Evolutionary conservation across 2,329 filamentous ascomycete genomes (phyloP).

Genomic region (Truncatella angustata): DNA sequence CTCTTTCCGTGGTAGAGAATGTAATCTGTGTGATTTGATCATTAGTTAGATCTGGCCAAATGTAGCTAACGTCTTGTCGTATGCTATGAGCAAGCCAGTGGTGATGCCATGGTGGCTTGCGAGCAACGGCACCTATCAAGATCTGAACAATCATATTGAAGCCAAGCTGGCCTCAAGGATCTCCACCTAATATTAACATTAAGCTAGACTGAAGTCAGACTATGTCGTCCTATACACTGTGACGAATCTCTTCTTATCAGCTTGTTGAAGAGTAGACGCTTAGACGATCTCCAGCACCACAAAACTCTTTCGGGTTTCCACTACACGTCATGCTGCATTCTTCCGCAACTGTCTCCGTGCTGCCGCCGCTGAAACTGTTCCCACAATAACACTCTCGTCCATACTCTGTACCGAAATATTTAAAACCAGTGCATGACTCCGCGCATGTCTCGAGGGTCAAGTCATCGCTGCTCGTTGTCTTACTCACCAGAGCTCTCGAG

Average conservation of each 20-base stretch:
- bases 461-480: conserved; percentile 19
- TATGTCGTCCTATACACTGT: too few species aligned
- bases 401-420: conserved; percentile 34
- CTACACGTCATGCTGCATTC: conserved; percentile 11
- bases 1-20: too few species aligned
- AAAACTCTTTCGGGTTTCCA: conserved; percentile 19
- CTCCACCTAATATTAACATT: too few species aligned
- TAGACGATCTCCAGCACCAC: conserved; percentile 29
- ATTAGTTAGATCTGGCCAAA: too few species aligned
- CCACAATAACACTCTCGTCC: conserved; percentile 36
- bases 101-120: too few species aligned
- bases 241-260: background rate
- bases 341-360: conserved; percentile 3
- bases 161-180: too few species aligned
- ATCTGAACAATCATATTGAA: too few species aligned
- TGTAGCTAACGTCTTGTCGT: too few species aligned
- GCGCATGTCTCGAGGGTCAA: conserved; percentile 34
- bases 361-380: conserved; percentile 27
- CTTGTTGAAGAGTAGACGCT: conserved; percentile 24
- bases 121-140: too few species aligned
- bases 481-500: conserved; percentile 28
- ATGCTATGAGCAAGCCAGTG: too few species aligned
- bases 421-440: conserved; percentile 27
- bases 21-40: too few species aligned
- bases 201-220: too few species aligned